phyloP scores from a whole-genome alignment of 169 alveolate genomes.

The Cryptosporidium ubiquitum region DNA sequence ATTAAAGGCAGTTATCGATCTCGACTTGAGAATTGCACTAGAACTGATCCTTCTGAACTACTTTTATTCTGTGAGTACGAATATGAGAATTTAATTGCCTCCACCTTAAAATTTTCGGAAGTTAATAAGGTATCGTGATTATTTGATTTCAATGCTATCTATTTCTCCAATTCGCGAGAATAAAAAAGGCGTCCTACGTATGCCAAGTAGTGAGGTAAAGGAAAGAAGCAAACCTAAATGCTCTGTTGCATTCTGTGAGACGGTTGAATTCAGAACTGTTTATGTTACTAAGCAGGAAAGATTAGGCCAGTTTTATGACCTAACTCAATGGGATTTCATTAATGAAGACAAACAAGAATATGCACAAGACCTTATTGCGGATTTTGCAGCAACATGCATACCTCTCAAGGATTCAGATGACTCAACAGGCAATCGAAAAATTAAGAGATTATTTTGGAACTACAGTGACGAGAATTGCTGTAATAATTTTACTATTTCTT shows the following conservation, averaged over 20 bases:
- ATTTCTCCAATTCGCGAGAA: not conserved
- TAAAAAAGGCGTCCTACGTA: slow-evolving; percentile 57
- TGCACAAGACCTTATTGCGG: slow-evolving; percentile 40
- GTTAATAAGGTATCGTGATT: not conserved
- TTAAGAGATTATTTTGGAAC: slow-evolving; percentile 59
- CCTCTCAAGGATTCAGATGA: slow-evolving; percentile 71
- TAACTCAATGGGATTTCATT: slow-evolving; percentile 14
- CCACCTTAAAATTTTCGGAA: not conserved
- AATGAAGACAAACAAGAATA: slow-evolving; percentile 40
- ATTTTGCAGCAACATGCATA: slow-evolving; percentile 65
- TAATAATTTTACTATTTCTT: slow-evolving; percentile 48
- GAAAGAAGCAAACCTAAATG: slow-evolving; percentile 21
- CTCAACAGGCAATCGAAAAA: slow-evolving; percentile 15
- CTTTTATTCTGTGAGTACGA: not conserved
- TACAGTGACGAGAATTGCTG: slow-evolving; percentile 16
- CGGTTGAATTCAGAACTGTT: slow-evolving; percentile 65
- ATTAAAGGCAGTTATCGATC: not conserved
- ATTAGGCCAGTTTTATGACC: slow-evolving; percentile 64
- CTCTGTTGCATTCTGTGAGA: slow-evolving; percentile 73
- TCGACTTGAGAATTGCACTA: not conserved
- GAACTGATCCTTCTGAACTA: not conserved
- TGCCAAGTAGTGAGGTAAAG: not conserved
- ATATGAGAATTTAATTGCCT: not conserved
- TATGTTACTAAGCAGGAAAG: slow-evolving; percentile 65
- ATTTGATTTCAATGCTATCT: slow-evolving; percentile 16